phyloP scores from a whole-genome alignment of 805 yeast genomes.

The Myxozyma vanderwaltii region DNA sequence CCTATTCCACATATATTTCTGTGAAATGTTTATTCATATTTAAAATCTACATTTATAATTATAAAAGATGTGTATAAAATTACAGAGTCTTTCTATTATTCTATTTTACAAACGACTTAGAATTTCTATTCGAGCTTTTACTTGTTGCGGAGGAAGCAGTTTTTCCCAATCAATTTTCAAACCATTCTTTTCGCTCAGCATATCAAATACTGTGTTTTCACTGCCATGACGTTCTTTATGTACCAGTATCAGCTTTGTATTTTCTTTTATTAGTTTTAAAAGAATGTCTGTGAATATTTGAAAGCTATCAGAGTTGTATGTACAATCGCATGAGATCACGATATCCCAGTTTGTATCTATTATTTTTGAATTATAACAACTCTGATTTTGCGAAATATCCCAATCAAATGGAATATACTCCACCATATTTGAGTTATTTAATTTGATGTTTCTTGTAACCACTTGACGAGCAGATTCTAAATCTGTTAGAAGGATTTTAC shows the following conservation, averaged over 20 bases:
- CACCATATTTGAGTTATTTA: slow-evolving; percentile 34
- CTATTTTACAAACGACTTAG: background rate
- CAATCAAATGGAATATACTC: slow-evolving; percentile 46
- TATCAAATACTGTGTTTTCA: slow-evolving; percentile 24
- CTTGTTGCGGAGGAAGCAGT: slow-evolving; percentile 6
- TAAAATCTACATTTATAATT: no score
- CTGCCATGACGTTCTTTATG: slow-evolving; percentile 41
- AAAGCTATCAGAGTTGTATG: slow-evolving; percentile 48
- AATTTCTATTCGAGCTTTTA: slow-evolving; percentile 13
- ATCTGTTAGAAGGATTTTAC: slow-evolving; percentile 44
- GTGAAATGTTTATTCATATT: no score
- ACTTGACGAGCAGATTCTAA: slow-evolving; percentile 46
- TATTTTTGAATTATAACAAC: slow-evolving; percentile 24
- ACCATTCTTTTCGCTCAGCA: slow-evolving; percentile 23
- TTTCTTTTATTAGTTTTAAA: slow-evolving; percentile 6
- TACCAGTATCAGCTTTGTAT: slow-evolving; percentile 39
- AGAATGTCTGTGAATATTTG: slow-evolving; percentile 43
- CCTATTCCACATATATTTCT: no score
- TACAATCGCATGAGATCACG: slow-evolving; percentile 48
- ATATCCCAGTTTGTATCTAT: slow-evolving; percentile 45
- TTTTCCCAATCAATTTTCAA: slow-evolving; percentile 10
- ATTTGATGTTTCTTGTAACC: slow-evolving; percentile 42
- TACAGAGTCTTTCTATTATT: no score
- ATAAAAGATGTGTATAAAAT: no score
- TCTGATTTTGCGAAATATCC: slow-evolving; percentile 38